Percentiles rank a stretch among this genome's conserved stretches.
These are phyloP conservation scores for Ensete glaucum DNA, from an alignment of 176 grass and related monocot genomes.

Conservation along the genomic window DNA sequence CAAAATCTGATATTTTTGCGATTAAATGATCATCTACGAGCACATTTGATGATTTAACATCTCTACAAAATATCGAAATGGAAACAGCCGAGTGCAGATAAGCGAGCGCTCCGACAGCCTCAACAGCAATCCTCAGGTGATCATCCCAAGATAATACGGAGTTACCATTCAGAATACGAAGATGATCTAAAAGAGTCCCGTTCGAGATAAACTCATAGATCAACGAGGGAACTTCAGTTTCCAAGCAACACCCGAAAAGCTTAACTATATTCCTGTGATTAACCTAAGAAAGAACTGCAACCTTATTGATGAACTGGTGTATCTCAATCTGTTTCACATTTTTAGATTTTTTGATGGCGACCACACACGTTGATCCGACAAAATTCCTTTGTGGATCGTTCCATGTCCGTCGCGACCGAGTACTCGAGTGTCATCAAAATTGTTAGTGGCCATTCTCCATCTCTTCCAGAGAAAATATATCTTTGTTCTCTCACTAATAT, in stretches of 20 bases:
- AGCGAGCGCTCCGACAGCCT: neutral
- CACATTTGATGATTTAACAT: neutral
- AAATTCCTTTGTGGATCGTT: neutral
- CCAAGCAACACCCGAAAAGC: neutral
- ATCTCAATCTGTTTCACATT: neutral
- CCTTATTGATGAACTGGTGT: neutral
- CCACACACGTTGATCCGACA: neutral
- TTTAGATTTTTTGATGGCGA: neutral
- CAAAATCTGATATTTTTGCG: neutral
- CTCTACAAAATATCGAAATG: neutral
- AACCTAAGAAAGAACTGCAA: neutral
- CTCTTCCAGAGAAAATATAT: slow-evolving; percentile 3
- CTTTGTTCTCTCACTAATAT: neutral
- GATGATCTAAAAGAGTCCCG: neutral
- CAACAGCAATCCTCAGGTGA: neutral
- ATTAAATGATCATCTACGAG: neutral
- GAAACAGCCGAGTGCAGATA: neutral
- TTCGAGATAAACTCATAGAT: neutral
- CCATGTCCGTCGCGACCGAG: neutral
- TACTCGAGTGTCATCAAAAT: neutral
- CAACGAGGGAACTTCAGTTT: neutral
- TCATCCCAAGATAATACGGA: neutral
- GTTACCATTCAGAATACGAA: neutral
- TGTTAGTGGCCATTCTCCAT: neutral
- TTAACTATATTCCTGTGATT: neutral